Evolutionary conservation across 1,284 basidiomycete species (phyloP), one percentile per base, ranked within the genome.

Genomic region (Ganoderma leucocontextum): DNA sequence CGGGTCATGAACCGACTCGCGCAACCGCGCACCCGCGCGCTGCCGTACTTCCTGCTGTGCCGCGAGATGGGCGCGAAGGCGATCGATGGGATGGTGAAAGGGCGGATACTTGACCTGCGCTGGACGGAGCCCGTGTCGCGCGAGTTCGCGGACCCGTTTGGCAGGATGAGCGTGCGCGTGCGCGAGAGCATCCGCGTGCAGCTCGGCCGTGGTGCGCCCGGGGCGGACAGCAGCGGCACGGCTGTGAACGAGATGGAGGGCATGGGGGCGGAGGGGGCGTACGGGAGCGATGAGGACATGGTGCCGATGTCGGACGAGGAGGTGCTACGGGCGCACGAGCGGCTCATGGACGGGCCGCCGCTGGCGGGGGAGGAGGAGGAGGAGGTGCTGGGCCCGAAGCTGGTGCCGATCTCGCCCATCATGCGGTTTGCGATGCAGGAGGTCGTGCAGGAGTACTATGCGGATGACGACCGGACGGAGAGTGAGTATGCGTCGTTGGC

Each of bases 51-150:
- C 79, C 80, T 89, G 68, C 83, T 94, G 9, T 94, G 92, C 75
- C 84, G 92, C 41, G 91, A 94, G 78, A 81, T 94, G 29, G 93
- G 93, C 1, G 91, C 91, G 57, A 83, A 87, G 10, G 91, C 91
- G 5, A 91, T 95, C 5, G 93, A 95, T 76, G 92, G 91, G 22
- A 91, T 95, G 90, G 86, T 95, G 35, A 87, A 89, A 69, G 91
- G 89, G 2, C 84, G 89, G 60, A 87, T 94, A 47, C 78, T 95
- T 63, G 91, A 94, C 77, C 75, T 95, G 72, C 81, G 93, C 55
- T 94, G 93, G 93, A 92, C 89, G 63, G 88, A 91, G 69, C 81
- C 87, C 2, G 84, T 93, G 29, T 88, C 89, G 66, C 82, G 80
- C 70, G 78, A 79, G 72, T 74, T 76, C 49, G 69, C 66, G 59